Evolutionary conservation across 2,329 filamentous ascomycete species (phyloP).

Genomic region (Metarhizium brunneum): DNA sequence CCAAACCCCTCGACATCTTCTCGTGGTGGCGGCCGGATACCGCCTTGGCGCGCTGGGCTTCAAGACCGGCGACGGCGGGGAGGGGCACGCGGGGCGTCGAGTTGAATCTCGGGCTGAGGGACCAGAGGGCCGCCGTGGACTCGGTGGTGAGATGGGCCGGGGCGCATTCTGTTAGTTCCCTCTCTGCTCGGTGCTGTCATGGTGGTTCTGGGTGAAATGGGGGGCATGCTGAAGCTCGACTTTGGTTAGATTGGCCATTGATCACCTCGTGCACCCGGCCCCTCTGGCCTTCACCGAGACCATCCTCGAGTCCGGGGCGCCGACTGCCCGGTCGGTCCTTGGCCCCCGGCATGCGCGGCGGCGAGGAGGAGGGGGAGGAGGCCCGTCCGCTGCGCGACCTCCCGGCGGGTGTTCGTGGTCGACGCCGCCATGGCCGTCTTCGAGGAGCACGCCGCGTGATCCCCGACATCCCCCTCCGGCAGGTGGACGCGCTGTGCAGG

Average conservation of each 20-base stretch:
- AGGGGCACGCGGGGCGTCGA: conserved; percentile 33
- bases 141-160: conserved; percentile 54
- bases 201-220: neutral
- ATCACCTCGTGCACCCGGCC: conserved; percentile 43
- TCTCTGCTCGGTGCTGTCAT: neutral
- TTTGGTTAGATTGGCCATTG: conserved; percentile 47
- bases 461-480: conserved; percentile 22
- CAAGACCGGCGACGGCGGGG: conserved; percentile 36
- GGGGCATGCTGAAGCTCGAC: neutral
- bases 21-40: conserved; percentile 54
- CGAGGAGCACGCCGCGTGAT: too few relatives aligned
- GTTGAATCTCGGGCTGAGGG: conserved; percentile 55
- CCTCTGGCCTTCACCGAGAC: conserved; percentile 41
- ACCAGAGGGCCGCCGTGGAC: conserved; percentile 47
- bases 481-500: conserved; percentile 30
- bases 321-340: conserved; percentile 47
- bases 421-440: too few relatives aligned
- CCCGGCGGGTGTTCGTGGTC: too few relatives aligned
- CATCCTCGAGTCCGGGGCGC: conserved; percentile 47
- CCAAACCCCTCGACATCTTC: conserved; percentile 37
- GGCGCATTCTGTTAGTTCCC: conserved; percentile 45
- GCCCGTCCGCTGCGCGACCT: too few relatives aligned
- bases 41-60: conserved; percentile 62
- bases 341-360: conserved; percentile 40
- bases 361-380: too few relatives aligned